Evolutionary conservation across 768 basidiomycete species (phyloP).

Genomic region (Hydnomerulius pinastri): DNA sequence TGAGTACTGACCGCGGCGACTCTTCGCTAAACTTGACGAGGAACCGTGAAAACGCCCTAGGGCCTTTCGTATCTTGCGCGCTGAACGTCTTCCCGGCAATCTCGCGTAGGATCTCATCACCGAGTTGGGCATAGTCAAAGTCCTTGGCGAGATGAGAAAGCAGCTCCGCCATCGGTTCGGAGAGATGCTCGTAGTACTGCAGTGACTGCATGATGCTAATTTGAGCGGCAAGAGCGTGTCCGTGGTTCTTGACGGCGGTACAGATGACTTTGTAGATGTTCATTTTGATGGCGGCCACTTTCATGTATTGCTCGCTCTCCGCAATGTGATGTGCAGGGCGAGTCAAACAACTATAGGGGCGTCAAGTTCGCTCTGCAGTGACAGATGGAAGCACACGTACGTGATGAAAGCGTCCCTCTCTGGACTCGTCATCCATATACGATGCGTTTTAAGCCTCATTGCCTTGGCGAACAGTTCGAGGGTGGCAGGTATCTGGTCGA

Average conservation of each 20-base stretch:
- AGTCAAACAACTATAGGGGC: conserved; percentile 70
- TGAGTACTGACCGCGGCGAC: conserved; percentile 76
- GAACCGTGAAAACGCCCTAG: conserved; percentile 83
- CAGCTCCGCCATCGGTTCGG: conserved; percentile 93
- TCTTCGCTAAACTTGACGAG: conserved; percentile 79
- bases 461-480: conserved; percentile 74
- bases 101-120: conserved; percentile 89
- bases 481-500: conserved; percentile 68
- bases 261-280: conserved; percentile 90
- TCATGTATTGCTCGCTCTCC: conserved; percentile 90
- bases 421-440: conserved; percentile 88
- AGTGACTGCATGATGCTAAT: conserved; percentile 89
- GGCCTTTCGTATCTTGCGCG: conserved; percentile 84
- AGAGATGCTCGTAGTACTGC: conserved; percentile 92
- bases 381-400: conserved; percentile 36
- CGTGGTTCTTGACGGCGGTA: conserved; percentile 88
- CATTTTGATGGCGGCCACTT: conserved; percentile 63
- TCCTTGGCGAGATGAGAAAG: conserved; percentile 77
- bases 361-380: neutral
- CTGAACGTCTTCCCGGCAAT: conserved; percentile 78
- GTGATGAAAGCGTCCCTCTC: conserved; percentile 86
- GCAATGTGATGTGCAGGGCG: conserved; percentile 85
- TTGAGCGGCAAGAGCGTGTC: conserved; percentile 80
- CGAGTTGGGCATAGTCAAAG: conserved; percentile 86
- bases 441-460: conserved; percentile 64